These are phyloP conservation scores for Cnidoscolus chayamansa DNA, from an alignment of 441 rosid genomes.

Conservation along the genomic window DNA sequence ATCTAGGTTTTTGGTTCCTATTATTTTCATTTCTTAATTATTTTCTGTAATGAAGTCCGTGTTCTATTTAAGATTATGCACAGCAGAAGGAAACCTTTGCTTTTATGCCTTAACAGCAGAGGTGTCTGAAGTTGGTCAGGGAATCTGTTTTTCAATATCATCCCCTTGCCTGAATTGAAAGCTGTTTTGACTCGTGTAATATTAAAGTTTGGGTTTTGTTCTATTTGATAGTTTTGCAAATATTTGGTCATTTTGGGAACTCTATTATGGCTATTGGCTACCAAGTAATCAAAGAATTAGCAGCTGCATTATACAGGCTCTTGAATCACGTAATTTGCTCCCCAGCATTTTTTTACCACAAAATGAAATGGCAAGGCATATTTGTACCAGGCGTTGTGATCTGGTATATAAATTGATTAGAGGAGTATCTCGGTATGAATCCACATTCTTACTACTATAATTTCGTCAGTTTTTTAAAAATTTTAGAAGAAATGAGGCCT, in stretches of 20 bases:
- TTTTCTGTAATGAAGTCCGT: background rate
- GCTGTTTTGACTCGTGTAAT: conserved; percentile 10
- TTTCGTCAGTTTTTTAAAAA: too few relatives aligned
- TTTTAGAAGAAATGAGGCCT: too few relatives aligned
- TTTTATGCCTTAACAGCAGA: conserved; percentile 22
- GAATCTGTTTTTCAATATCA: conserved; percentile 31
- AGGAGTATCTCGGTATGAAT: too few relatives aligned
- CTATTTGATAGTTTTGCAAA: conserved; percentile 12
- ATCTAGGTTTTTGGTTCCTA: background rate
- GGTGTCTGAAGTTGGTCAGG: conserved; percentile 28
- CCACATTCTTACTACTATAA: too few relatives aligned
- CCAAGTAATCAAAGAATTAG: too few relatives aligned
- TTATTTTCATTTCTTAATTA: background rate
- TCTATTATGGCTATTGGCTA: too few relatives aligned
- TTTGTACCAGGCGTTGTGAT: too few relatives aligned
- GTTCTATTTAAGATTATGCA: conserved; percentile 20
- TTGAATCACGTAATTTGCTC: too few relatives aligned
- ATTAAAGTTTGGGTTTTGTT: conserved; percentile 16
- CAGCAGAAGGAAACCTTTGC: conserved; percentile 26
- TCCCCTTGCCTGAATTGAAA: conserved; percentile 31
- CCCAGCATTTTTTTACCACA: too few relatives aligned
- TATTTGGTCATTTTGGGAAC: background rate
- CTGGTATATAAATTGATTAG: too few relatives aligned
- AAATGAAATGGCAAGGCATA: too few relatives aligned
- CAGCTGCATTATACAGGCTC: too few relatives aligned